Conservation (phyloP, 306 rosid species). For the Senna siamea region DNA sequence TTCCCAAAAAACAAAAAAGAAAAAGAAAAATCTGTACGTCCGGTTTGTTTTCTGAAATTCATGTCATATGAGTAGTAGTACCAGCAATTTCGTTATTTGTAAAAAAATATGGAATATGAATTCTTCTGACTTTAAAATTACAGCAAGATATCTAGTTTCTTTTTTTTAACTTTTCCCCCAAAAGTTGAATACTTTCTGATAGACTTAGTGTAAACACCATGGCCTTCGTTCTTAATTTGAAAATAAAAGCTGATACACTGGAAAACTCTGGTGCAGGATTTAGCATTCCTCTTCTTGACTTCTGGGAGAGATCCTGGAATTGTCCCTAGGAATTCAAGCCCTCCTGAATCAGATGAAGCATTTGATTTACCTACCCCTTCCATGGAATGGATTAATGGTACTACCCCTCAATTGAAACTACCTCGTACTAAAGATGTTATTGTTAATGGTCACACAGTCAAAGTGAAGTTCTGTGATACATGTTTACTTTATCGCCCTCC, state of each 20-base stretch:
- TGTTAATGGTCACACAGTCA: slow-evolving; percentile 76
- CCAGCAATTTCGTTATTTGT: not conserved
- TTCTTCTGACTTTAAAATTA: not conserved
- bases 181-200: not conserved
- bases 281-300: slow-evolving; percentile 76
- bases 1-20: not conserved
- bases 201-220: too few relatives aligned
- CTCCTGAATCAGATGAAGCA: slow-evolving; percentile 78
- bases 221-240: slow-evolving; percentile 37
- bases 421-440: slow-evolving; percentile 86
- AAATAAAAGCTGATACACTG: slow-evolving; percentile 42
- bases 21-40: not conserved
- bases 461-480: slow-evolving; percentile 94
- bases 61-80: slow-evolving; percentile 9
- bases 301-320: slow-evolving; percentile 97
- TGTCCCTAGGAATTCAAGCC: slow-evolving; percentile 78
- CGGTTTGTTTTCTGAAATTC: slow-evolving; percentile 14
- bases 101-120: not conserved
- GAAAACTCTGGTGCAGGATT: slow-evolving; percentile 70
- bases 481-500: slow-evolving; percentile 96
- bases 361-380: slow-evolving; percentile 75
- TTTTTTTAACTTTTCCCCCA: not conserved
- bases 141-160: slow-evolving; percentile 1
- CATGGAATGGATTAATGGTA: slow-evolving; percentile 91
- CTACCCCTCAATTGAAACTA: slow-evolving; percentile 84